Evolutionary conservation across 495 filamentous ascomycete genomes (phyloP).

Genomic region (Polyplosphaeria fusca): DNA sequence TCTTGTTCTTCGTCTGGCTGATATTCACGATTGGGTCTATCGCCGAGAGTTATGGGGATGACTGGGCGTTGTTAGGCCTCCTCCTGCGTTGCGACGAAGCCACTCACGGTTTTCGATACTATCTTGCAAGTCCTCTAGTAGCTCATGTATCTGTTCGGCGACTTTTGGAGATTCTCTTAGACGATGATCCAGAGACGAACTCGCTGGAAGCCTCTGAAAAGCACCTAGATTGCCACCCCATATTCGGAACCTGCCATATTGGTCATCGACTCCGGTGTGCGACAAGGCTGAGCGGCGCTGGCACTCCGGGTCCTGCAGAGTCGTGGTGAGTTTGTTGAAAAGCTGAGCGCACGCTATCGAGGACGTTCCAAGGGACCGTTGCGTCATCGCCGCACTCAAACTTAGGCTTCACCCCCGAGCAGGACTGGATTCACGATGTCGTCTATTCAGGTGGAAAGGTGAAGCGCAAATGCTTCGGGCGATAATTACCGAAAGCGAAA

Average conservation of each 20-base stretch:
- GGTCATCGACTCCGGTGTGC: constrained; percentile 6
- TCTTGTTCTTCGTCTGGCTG: not conserved
- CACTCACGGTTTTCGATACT: constrained; percentile 14
- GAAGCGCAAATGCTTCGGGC: no score
- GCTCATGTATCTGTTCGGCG: constrained; percentile 20
- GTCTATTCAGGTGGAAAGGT: no score
- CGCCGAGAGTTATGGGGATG: constrained; percentile 17
- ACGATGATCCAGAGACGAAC: constrained; percentile 34
- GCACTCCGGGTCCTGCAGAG: not conserved
- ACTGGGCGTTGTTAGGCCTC: not conserved
- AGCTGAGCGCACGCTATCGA: constrained; percentile 1
- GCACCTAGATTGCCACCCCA: constrained; percentile 30
- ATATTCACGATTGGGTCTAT: constrained; percentile 11
- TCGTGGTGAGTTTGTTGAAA: not conserved
- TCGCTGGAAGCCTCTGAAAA: constrained; percentile 3
- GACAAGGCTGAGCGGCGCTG: not conserved
- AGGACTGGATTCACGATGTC: no score
- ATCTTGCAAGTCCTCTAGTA: constrained; percentile 33
- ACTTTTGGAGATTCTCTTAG: constrained; percentile 33
- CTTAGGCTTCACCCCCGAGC: not conserved
- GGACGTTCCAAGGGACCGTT: not conserved
- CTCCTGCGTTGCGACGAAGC: no score
- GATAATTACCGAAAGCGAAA: no score
- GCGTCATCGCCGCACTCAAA: not conserved
- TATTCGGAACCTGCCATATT: constrained; percentile 13